Evolutionary conservation across 495 filamentous ascomycete genomes (phyloP).

Genomic region (Usnea hakonensis): DNA sequence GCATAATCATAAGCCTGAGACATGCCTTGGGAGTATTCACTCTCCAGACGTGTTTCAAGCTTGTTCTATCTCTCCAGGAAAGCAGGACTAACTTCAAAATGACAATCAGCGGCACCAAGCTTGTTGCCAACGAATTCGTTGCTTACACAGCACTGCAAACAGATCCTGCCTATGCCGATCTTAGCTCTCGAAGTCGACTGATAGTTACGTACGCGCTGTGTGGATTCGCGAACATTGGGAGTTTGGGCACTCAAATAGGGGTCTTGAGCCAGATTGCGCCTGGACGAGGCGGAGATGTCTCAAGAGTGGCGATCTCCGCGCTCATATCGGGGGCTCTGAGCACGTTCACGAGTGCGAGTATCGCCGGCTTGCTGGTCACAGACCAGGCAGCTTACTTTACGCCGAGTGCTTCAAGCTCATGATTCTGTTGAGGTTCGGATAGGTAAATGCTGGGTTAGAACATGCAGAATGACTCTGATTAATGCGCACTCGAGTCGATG

Average conservation of each 20-base stretch:
- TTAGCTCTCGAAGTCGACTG: conserved; percentile 48
- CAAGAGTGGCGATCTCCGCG: conserved; percentile 65
- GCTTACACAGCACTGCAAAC: conserved; percentile 49
- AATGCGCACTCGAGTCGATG: neutral
- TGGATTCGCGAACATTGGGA: conserved; percentile 74
- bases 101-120: conserved; percentile 70
- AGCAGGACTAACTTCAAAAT: too few relatives aligned
- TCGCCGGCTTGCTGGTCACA: conserved; percentile 69
- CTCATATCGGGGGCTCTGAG: conserved; percentile 70
- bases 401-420: conserved; percentile 17
- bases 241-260: conserved; percentile 79
- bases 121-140: conserved; percentile 69
- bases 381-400: conserved; percentile 37
- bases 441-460: neutral
- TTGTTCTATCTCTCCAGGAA: too few relatives aligned
- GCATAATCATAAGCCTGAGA: too few relatives aligned
- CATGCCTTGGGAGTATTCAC: too few relatives aligned
- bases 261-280: conserved; percentile 77
- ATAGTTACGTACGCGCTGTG: conserved; percentile 29
- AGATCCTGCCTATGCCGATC: conserved; percentile 38
- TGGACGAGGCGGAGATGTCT: conserved; percentile 62
- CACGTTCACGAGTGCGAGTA: conserved; percentile 71
- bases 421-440: neutral
- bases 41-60: too few relatives aligned
- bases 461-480: neutral